These are phyloP conservation scores for Rostrohypoxylon terebratum DNA, from an alignment of 495 filamentous ascomycete species.

Conservation along the genomic window DNA sequence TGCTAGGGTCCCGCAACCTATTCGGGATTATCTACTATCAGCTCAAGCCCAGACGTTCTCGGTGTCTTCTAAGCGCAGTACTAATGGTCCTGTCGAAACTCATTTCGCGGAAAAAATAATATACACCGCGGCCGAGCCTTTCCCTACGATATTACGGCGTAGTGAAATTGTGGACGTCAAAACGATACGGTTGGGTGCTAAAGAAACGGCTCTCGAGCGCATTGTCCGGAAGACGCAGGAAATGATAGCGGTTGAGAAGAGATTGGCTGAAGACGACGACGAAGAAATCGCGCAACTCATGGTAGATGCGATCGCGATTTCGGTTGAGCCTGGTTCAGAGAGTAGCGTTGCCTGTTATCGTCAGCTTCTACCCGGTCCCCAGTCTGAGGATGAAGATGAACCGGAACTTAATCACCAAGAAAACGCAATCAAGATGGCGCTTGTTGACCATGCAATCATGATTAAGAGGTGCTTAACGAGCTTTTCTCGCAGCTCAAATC, in stretches of 20 bases:
- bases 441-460: constrained; percentile 88
- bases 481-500: constrained; percentile 70
- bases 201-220: constrained; percentile 92
- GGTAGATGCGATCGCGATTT: constrained; percentile 77
- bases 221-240: constrained; percentile 91
- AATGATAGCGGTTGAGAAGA: constrained; percentile 77
- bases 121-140: constrained; percentile 84
- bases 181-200: constrained; percentile 74
- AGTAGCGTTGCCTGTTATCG: constrained; percentile 81
- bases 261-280: constrained; percentile 77
- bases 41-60: constrained; percentile 79
- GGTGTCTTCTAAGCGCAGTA: constrained; percentile 74
- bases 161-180: constrained; percentile 81
- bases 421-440: constrained; percentile 83
- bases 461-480: constrained; percentile 84
- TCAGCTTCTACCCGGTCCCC: constrained; percentile 69
- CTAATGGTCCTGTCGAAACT: constrained; percentile 70
- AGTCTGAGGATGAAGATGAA: constrained; percentile 61
- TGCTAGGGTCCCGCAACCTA: constrained; percentile 80
- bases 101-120: constrained; percentile 89
- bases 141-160: constrained; percentile 90
- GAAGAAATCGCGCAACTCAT: constrained; percentile 68
- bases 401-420: constrained; percentile 74
- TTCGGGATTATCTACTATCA: constrained; percentile 85
- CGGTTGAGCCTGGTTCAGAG: constrained; percentile 74